These are phyloP conservation scores for Gilbertella persicaria DNA, from an alignment of 371 early-diverging fungal genomes.

Conservation along the genomic window DNA sequence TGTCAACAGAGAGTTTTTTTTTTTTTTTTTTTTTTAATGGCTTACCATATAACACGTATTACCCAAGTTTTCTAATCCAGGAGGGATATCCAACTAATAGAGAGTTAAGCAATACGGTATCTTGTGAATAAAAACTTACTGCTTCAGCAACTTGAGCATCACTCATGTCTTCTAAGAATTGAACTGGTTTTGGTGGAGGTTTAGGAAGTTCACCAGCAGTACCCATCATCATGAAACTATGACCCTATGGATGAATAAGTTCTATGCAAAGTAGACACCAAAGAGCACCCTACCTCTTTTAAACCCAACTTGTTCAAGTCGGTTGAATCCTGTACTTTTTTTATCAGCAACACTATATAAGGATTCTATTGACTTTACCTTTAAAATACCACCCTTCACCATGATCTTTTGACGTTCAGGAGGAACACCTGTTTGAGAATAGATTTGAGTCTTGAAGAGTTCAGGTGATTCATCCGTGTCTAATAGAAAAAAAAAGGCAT, in stretches of 20 bases:
- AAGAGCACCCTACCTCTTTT: conserved; percentile 72
- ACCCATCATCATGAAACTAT: conserved; percentile 92
- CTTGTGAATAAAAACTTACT: conserved; percentile 40
- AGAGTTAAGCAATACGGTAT: background rate
- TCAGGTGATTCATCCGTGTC: conserved; percentile 78
- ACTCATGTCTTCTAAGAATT: conserved; percentile 93
- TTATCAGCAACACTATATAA: background rate
- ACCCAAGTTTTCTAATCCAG: conserved; percentile 91
- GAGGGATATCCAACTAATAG: conserved; percentile 75
- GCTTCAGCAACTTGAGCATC: conserved; percentile 85
- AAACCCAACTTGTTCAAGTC: conserved; percentile 66
- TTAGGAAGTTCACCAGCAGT: conserved; percentile 88
- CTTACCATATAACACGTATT: conserved; percentile 98
- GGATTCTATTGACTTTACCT: conserved; percentile 69
- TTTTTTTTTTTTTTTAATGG: background rate
- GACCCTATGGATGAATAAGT: too few relatives aligned
- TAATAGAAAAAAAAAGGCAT: background rate
- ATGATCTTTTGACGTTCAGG: conserved; percentile 95
- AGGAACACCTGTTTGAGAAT: conserved; percentile 88
- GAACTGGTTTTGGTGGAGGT: conserved; percentile 64
- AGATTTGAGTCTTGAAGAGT: conserved; percentile 91
- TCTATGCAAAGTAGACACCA: too few relatives aligned
- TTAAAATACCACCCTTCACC: conserved; percentile 92
- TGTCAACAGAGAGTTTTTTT: too few relatives aligned
- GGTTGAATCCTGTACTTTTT: conserved; percentile 65